Percentiles rank a stretch among this genome's conserved stretches.
These are phyloP conservation scores for Mycena filopes DNA, from an alignment of 768 basidiomycete genomes.

Conservation along the genomic window DNA sequence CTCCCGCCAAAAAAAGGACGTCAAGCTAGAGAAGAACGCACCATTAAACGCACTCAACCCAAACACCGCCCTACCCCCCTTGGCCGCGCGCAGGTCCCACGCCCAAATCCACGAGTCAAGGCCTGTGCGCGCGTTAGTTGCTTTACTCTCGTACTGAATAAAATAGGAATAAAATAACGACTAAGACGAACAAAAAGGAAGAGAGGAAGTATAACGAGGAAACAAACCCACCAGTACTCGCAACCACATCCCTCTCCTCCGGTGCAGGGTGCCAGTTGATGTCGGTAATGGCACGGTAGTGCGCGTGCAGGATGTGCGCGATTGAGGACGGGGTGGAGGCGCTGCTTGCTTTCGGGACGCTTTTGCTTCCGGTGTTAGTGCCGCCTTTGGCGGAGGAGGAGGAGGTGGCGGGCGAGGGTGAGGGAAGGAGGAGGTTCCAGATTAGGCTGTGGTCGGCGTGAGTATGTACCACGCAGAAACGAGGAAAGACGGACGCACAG, in stretches of 20 bases:
- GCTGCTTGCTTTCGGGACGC: neutral
- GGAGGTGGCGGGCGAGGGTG: neutral
- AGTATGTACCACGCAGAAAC: no score
- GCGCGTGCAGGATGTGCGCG: constrained; percentile 85
- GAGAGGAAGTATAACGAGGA: neutral
- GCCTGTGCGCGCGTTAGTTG: no score
- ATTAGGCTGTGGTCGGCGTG: no score
- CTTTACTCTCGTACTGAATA: no score
- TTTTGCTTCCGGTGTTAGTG: neutral
- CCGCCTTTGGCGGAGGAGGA: neutral
- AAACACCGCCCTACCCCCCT: constrained; percentile 75
- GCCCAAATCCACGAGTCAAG: constrained; percentile 96
- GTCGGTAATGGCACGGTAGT: constrained; percentile 96
- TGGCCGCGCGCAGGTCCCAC: constrained; percentile 83
- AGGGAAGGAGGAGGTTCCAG: constrained; percentile 89
- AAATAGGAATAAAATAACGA: no score
- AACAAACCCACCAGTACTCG: constrained; percentile 62
- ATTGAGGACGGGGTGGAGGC: constrained; percentile 73
- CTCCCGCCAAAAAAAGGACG: neutral
- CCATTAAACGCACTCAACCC: constrained; percentile 74
- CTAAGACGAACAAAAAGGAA: neutral
- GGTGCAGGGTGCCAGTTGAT: constrained; percentile 96
- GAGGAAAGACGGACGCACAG: constrained; percentile 59
- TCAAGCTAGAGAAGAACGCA: constrained; percentile 43
- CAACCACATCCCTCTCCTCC: constrained; percentile 83